Base-by-base conservation (phyloP, 495 filamentous ascomycete species). In the Daldinia loculata region DNA sequence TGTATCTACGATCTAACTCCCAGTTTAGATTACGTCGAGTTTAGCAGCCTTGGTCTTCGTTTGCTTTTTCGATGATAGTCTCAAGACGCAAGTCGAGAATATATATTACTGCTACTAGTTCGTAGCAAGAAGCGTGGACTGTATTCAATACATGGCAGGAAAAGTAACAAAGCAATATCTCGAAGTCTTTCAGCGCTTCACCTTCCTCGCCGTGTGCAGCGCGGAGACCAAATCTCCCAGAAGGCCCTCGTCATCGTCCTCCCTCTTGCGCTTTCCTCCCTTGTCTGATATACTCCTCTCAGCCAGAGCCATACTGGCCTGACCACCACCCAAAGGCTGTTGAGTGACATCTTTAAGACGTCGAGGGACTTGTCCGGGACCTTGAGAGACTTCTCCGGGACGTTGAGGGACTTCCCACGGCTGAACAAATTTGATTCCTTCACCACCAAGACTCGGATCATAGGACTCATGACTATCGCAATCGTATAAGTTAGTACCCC, bases 201-300 rank as follows among this genome's bases (percentile, higher is more conserved):
- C 63, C 61, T n/a, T 57, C 45, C 59, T 30, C 53, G 45, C 63
- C 43, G 48, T 6, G 2, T 11, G 52, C 27, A 67, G 41, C 52
- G 51, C 32, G 6, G 43, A 56, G 14, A 56, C 11, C 68, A 58
- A 0, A 0, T 41, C 24, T 34, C 32, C 52, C 4, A 45, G 17
- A n/a, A 19, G 22, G 0, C 19, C 43, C 17, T 48, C 19, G 17
- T n/a, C 29, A 12, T 36, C 15, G 1, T 55, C 62, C 29, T n/a
- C 51, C 51, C 50, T 52, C 53, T 45, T 51, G 11, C 66, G 19
- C 24, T 24, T 48, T 11, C 12, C n/a, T 2, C 8, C n/a, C 43
- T n/a, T 27, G 2, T 2, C 24, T 14, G 3, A 2, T 43, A n/a
- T 6, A 5, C 15, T 29, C 11, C 24, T 34, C 38, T n/a, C 11